Conservation (phyloP, 768 basidiomycete species). For the Kwoniella heveanensis region DNA sequence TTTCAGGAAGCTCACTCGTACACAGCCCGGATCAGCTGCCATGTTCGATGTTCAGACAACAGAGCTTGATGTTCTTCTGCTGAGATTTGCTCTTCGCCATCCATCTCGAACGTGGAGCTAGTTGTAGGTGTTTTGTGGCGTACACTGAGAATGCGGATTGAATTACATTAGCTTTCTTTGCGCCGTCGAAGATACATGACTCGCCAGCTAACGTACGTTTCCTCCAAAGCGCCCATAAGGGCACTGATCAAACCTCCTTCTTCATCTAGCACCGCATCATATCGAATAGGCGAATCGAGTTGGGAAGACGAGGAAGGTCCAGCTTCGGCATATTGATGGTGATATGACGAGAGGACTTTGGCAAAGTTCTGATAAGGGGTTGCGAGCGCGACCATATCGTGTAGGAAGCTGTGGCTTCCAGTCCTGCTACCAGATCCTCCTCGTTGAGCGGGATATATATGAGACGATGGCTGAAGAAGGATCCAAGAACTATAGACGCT, state of each 20-base stretch:
- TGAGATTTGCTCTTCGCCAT: slow-evolving; percentile 33
- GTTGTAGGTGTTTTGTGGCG: slow-evolving; percentile 19
- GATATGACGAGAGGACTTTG: slow-evolving; percentile 41
- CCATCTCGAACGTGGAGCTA: slow-evolving; percentile 21
- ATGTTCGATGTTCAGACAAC: slow-evolving; percentile 47
- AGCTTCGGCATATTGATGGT: slow-evolving; percentile 43
- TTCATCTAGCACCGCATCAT: slow-evolving; percentile 45
- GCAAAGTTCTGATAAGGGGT: slow-evolving; percentile 44
- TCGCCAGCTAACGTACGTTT: slow-evolving; percentile 30
- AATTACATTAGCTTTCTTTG: not conserved
- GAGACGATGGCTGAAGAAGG: no score
- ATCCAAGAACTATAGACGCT: no score
- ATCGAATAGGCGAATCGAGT: slow-evolving; percentile 39
- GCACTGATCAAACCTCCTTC: slow-evolving; percentile 38
- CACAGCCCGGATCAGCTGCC: slow-evolving; percentile 45
- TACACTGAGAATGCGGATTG: slow-evolving; percentile 19
- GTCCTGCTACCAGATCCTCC: no score
- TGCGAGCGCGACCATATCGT: slow-evolving; percentile 15
- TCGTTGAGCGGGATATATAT: not conserved
- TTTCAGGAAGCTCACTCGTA: slow-evolving; percentile 35
- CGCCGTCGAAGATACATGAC: no score
- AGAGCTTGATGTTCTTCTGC: slow-evolving; percentile 40
- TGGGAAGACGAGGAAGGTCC: slow-evolving; percentile 42
- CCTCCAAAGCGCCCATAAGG: slow-evolving; percentile 40
- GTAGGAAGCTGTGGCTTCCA: no score